Evolutionary conservation across 1,284 basidiomycete species (phyloP).

Genomic region (Ganoderma boninense): DNA sequence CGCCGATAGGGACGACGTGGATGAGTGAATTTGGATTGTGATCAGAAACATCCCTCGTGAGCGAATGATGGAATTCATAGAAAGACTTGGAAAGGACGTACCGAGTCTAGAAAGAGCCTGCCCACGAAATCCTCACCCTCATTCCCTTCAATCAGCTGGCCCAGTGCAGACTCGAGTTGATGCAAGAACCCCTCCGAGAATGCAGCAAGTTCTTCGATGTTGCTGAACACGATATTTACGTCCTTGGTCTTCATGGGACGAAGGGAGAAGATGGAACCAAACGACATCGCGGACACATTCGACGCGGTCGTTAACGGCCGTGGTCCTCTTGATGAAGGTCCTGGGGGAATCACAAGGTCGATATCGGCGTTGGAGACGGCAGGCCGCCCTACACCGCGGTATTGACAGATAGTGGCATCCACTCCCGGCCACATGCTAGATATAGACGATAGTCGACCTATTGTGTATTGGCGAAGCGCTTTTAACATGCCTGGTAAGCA

Average conservation of each 20-base stretch:
- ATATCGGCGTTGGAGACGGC: constrained; percentile 35
- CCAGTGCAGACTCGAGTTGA: constrained; percentile 49
- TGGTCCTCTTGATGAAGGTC: constrained; percentile 50
- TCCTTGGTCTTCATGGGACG: constrained; percentile 77
- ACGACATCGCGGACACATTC: constrained; percentile 56
- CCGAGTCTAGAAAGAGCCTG: constrained; percentile 77
- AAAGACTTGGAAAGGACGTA: constrained; percentile 39
- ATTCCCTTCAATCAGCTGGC: constrained; percentile 61
- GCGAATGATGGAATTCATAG: too few relatives aligned
- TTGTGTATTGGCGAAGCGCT: background rate
- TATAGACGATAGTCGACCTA: background rate
- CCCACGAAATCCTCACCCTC: constrained; percentile 80
- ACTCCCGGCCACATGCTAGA: background rate
- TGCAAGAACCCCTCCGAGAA: constrained; percentile 76
- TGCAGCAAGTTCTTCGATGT: constrained; percentile 77
- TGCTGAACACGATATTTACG: constrained; percentile 79
- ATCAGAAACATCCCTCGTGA: too few relatives aligned
- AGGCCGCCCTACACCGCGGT: constrained; percentile 40
- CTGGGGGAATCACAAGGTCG: constrained; percentile 40
- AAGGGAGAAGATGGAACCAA: constrained; percentile 29
- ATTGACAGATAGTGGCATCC: background rate
- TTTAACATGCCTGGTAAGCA: background rate
- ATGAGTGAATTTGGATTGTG: too few relatives aligned
- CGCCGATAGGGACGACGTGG: too few relatives aligned
- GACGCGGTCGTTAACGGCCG: constrained; percentile 63